A percentile compares a stretch with the other conserved stretches of the same genome.
phyloP scores from a whole-genome alignment of 768 basidiomycete species.

The Tubosaeta sp. region DNA sequence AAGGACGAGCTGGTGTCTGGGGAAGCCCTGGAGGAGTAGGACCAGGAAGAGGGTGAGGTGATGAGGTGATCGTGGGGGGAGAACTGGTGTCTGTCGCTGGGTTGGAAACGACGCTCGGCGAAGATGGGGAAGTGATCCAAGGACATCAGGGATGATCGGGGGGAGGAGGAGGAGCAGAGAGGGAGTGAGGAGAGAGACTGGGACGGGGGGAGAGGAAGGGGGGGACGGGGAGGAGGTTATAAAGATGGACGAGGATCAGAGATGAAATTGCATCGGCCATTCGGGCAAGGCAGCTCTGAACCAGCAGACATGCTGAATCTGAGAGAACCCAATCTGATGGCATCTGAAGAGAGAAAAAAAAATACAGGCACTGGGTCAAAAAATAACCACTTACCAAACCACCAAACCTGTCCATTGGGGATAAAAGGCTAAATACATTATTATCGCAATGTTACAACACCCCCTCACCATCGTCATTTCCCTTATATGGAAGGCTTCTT shows the following conservation, averaged over 20 bases:
- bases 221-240: conserved; percentile 17
- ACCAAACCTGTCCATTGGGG: not conserved
- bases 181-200: not conserved
- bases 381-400: not conserved
- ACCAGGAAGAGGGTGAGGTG: conserved; percentile 21
- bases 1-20: conserved; percentile 15
- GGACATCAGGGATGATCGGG: conserved; percentile 23
- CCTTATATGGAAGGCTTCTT: conserved; percentile 20
- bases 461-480: conserved; percentile 7
- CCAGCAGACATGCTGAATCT: conserved; percentile 10
- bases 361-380: conserved; percentile 4
- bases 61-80: conserved; percentile 21
- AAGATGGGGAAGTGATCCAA: conserved; percentile 33
- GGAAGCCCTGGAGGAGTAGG: conserved; percentile 21
- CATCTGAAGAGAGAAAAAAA: not conserved
- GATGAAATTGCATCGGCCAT: conserved; percentile 20
- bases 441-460: not conserved
- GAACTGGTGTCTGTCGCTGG: conserved; percentile 19
- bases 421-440: not conserved
- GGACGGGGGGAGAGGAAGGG: conserved; percentile 11
- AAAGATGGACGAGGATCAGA: conserved; percentile 27
- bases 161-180: not conserved
- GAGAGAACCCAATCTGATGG: conserved; percentile 23
- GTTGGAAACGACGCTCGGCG: conserved; percentile 30
- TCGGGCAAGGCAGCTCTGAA: not conserved